These are phyloP conservation scores for Fusarium sacchari DNA, from an alignment of 2,329 filamentous ascomycete genomes.

Conservation along the genomic window DNA sequence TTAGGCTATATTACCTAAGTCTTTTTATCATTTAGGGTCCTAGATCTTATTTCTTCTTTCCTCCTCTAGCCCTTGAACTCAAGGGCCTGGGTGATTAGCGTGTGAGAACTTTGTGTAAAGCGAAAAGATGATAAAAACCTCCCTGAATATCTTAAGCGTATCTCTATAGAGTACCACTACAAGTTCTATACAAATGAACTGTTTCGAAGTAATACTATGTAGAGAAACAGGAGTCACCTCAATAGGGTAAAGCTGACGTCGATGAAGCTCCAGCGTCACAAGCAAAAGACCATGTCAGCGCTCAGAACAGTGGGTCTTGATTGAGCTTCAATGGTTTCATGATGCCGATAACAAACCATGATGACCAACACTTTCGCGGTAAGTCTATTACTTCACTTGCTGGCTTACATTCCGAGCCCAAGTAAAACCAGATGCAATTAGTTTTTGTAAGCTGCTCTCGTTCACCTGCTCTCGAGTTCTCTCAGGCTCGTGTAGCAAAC, in stretches of 20 bases:
- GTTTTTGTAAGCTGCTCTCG: not conserved
- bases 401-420: accelerated
- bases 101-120: not conserved
- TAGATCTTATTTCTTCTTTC: too few relatives aligned
- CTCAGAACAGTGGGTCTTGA: conserved; percentile 3
- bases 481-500: not conserved
- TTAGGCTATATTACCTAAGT: too few relatives aligned
- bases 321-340: not conserved
- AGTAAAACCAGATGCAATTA: accelerated
- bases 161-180: too few relatives aligned
- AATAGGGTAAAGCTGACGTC: not conserved
- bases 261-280: conserved; percentile 4
- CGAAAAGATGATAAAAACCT: not conserved
- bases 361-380: not conserved
- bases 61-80: not conserved
- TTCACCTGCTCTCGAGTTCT: not conserved
- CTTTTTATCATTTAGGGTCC: too few relatives aligned
- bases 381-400: accelerated
- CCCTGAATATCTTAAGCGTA: accelerated
- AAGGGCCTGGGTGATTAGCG: not conserved
- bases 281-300: conserved; percentile 3
- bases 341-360: not conserved
- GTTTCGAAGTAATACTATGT: not conserved
- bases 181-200: too few relatives aligned
- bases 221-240: not conserved